Evolutionary conservation across 2,329 filamentous ascomycete genomes (phyloP).

Genomic region (Ophiocordyceps camponoti-leonardi): DNA sequence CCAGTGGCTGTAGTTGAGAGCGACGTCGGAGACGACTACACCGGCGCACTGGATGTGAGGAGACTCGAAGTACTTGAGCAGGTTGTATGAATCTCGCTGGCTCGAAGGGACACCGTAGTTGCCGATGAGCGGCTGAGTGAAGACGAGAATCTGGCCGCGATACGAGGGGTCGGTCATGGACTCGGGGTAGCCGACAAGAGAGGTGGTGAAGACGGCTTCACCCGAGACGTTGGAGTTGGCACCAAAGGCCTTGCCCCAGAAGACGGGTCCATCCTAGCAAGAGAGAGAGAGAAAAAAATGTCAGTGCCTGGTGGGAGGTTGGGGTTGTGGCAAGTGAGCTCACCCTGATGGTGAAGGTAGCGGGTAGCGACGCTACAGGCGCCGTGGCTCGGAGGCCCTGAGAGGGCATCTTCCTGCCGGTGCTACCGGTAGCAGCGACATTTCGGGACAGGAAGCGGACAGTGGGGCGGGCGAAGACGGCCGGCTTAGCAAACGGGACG

Average conservation of each 20-base stretch:
- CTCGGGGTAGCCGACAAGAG: no score
- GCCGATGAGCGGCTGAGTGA: conserved; percentile 24
- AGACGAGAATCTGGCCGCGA: no score
- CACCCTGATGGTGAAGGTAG: conserved; percentile 89
- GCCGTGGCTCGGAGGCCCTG: conserved; percentile 40
- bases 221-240: no score
- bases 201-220: no score
- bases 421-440: conserved; percentile 45
- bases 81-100: conserved; percentile 69
- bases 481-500: conserved; percentile 33
- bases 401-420: conserved; percentile 49
- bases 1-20: conserved; percentile 93
- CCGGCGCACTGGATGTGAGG: conserved; percentile 88
- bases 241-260: no score
- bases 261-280: no score
- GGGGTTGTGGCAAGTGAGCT: conserved; percentile 10
- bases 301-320: neutral
- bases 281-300: conserved; percentile 22
- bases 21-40: conserved; percentile 89
- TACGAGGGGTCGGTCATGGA: no score
- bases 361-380: conserved; percentile 39
- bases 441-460: conserved; percentile 18
- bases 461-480: conserved; percentile 24
- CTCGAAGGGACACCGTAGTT: conserved; percentile 94
- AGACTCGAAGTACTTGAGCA: conserved; percentile 96